Conservation (phyloP, 768 basidiomycete genomes). For the Lyophyllum decastes region DNA sequence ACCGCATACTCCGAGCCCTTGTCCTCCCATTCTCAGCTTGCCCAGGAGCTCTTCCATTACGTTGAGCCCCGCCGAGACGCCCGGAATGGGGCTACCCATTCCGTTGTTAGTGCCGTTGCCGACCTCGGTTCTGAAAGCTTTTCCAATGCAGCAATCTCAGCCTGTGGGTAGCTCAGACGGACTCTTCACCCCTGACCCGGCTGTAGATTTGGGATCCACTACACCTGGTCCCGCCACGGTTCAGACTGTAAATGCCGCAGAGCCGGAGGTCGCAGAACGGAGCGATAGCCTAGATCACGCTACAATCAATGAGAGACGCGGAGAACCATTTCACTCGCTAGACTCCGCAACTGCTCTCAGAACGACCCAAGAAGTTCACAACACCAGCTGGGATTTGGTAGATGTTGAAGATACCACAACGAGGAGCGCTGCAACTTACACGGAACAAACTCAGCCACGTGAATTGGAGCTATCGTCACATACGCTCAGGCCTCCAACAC, state of each 20-base stretch:
- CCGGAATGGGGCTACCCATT: conserved; percentile 13
- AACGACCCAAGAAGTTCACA: not conserved
- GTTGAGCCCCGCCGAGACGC: conserved; percentile 21
- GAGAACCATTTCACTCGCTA: not conserved
- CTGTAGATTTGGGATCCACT: not conserved
- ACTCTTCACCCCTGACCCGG: conserved; percentile 36
- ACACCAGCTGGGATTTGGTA: not conserved
- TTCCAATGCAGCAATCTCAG: conserved; percentile 14
- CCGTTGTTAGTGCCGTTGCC: conserved; percentile 15
- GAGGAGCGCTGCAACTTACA: not conserved
- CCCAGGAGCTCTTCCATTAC: conserved; percentile 22
- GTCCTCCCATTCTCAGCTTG: conserved; percentile 19
- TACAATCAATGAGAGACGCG: not conserved
- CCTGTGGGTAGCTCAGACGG: conserved; percentile 23
- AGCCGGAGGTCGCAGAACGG: not conserved
- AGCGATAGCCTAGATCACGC: too few relatives aligned
- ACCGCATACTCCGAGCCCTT: conserved; percentile 8
- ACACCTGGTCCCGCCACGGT: not conserved
- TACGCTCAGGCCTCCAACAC: not conserved
- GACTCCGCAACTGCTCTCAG: not conserved
- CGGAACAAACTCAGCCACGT: not conserved
- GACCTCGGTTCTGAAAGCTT: conserved; percentile 19
- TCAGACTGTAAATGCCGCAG: not conserved
- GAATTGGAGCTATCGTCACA: not conserved
- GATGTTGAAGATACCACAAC: not conserved